Evolutionary conservation across 192 early-diverging fungal genomes (phyloP).

Genomic region (Chytriomyces confervae): DNA sequence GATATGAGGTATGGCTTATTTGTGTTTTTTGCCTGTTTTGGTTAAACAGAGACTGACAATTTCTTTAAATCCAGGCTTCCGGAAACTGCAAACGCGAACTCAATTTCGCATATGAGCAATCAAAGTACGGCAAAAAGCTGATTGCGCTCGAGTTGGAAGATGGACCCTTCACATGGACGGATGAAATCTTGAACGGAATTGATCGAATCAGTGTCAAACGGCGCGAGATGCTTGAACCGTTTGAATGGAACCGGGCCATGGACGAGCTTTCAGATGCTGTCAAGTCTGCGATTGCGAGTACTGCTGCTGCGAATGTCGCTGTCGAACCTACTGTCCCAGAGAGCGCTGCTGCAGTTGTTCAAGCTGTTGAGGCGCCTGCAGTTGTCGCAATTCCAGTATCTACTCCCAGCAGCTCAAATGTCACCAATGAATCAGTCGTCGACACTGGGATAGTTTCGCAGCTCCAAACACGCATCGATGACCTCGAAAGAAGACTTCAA

Average conservation of each 20-base stretch:
- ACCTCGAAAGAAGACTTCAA: neutral
- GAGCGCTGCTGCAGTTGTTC: neutral
- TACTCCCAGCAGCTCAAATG: conserved; percentile 4
- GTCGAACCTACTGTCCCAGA: no score
- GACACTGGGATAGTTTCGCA: conserved; percentile 35
- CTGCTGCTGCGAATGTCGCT: neutral
- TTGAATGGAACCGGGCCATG: neutral
- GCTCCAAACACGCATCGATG: neutral
- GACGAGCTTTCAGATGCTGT: neutral
- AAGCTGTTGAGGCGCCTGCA: neutral
- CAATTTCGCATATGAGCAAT: conserved; percentile 42
- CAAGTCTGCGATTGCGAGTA: neutral
- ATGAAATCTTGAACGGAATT: neutral
- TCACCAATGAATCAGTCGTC: conserved; percentile 42
- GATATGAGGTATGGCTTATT: conserved; percentile 41
- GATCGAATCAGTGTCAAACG: neutral
- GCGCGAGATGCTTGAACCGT: neutral
- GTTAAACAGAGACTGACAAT: neutral
- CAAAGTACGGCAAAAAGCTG: conserved; percentile 34
- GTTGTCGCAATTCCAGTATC: neutral
- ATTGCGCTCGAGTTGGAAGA: conserved; percentile 33
- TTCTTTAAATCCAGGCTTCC: conserved; percentile 22
- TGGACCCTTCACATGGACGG: conserved; percentile 26
- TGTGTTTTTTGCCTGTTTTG: conserved; percentile 4
- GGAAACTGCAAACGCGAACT: conserved; percentile 48